Evolutionary conservation across 139 green algal genomes (phyloP).

Genomic region (Chlamydomonas schloesseri): DNA sequence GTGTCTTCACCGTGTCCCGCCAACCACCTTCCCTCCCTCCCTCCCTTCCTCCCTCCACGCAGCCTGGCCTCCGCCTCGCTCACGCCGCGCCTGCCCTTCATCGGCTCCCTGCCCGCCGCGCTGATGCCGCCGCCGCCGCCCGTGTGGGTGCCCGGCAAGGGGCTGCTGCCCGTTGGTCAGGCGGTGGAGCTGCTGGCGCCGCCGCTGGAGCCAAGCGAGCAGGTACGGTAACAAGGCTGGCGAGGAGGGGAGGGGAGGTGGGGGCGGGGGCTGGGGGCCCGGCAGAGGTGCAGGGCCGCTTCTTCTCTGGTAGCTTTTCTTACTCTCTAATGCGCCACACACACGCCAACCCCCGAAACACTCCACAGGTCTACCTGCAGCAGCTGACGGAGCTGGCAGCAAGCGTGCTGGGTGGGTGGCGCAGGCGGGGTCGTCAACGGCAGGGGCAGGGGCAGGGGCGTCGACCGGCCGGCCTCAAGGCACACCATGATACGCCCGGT

Average conservation of each 20-base stretch:
- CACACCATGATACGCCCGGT: neutral
- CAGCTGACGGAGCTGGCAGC: slow-evolving; percentile 56
- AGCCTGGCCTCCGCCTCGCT: slow-evolving; percentile 2
- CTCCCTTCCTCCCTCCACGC: no score
- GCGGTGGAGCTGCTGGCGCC: slow-evolving; percentile 72
- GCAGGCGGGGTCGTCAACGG: neutral
- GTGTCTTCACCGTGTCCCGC: no score
- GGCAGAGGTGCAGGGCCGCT: no score
- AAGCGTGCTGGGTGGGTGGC: slow-evolving; percentile 44
- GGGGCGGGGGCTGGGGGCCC: no score
- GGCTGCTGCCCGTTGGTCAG: slow-evolving; percentile 47
- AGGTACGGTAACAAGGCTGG: no score
- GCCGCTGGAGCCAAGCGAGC: slow-evolving; percentile 65
- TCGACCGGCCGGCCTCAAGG: neutral
- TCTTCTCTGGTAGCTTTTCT: no score
- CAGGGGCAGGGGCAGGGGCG: neutral
- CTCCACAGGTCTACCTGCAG: slow-evolving; percentile 69
- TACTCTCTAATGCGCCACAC: no score
- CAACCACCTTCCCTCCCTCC: no score
- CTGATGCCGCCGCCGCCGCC: slow-evolving; percentile 63
- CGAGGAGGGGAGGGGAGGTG: no score
- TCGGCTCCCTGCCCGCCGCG: slow-evolving; percentile 58
- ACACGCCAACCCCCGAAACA: neutral
- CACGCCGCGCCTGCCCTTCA: slow-evolving; percentile 73
- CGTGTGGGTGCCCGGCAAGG: slow-evolving; percentile 71